phyloP scores from a whole-genome alignment of 139 green algal genomes.

The Haematococcus lacustris region DNA sequence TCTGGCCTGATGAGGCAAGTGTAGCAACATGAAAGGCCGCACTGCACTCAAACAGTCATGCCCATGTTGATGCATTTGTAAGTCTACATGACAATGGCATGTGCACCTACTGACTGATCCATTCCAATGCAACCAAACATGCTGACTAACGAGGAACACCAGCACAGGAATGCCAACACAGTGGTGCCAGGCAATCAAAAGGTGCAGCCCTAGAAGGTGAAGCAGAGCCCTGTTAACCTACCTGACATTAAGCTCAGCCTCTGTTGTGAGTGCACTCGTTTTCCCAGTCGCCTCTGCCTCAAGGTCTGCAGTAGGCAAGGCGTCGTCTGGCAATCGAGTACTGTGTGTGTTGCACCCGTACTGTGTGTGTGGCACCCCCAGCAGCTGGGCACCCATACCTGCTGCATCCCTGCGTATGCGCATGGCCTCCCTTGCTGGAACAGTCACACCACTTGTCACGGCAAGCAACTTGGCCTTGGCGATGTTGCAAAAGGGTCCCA shows the following conservation, averaged over 20 bases:
- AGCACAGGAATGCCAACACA: background rate
- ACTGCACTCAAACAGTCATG: background rate
- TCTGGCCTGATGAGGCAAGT: background rate
- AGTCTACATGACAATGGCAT: background rate
- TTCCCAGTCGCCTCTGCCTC: background rate
- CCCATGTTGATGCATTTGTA: background rate
- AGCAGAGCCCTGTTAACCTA: background rate
- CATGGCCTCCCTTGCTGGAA: background rate
- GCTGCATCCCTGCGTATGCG: background rate
- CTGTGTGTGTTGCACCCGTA: background rate
- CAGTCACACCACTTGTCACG: background rate
- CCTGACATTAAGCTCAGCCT: background rate
- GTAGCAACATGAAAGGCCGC: background rate
- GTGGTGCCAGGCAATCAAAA: too few species aligned
- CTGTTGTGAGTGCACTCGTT: background rate
- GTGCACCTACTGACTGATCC: background rate
- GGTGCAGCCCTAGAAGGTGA: too few species aligned
- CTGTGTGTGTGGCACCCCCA: background rate
- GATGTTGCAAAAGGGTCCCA: background rate
- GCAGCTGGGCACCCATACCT: background rate
- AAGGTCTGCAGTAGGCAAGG: background rate
- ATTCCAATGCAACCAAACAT: background rate
- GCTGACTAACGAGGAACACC: background rate
- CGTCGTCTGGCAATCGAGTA: background rate
- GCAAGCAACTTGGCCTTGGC: background rate